Base-by-base conservation (phyloP, 2,329 filamentous ascomycete species). In the Monosporascus sp. region DNA sequence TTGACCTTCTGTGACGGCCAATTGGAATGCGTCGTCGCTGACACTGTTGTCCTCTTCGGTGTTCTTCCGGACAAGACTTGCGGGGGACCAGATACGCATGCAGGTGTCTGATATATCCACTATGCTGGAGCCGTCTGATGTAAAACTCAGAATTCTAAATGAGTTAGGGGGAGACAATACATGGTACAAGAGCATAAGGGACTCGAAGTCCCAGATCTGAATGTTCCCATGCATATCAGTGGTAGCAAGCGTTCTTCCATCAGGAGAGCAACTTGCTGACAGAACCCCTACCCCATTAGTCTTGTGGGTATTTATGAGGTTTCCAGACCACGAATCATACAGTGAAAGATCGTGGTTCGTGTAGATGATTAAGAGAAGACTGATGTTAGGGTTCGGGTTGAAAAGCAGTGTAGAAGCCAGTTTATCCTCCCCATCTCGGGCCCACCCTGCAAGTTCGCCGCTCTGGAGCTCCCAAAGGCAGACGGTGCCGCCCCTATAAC, bases 61-160 rank as follows among this genome's bases (percentile, higher is more conserved):
- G 3, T 52, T 55, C 41, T 59, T 60, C 11, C 60, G 52, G 8
- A 62, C 48, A n/a, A 63, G 53, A 4, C 53, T 49, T 35, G 59
- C 50, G 5, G 60, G 61, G 8, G 59, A 57, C 61, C 61, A 64
- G 37, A 63, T 53, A 15, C 52, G 53, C 60, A 63, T 62, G n/a
- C 49, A 55, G 15, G 53, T 52, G 49, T 60, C 50, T n/a, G 35
- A 45, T n/a, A 63, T 25, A n/a, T 59, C 60, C n/a, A 62, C 50
- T 1, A 63, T 37, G 49, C 51, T 57, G 2, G 49, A 49, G 2
- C 59, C 55, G 48, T 61, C 60, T 1, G 57, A 56, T 2, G 58
- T 58, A 35, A 63, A 63, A 11, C 54, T 51, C 20, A 63, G 43
- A 11, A 57, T 57, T 11, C 61, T 48, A 37, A 58, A 59, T 5